Evolutionary conservation across 768 basidiomycete species (phyloP).

Genomic region (Kwoniella dendrophila): DNA sequence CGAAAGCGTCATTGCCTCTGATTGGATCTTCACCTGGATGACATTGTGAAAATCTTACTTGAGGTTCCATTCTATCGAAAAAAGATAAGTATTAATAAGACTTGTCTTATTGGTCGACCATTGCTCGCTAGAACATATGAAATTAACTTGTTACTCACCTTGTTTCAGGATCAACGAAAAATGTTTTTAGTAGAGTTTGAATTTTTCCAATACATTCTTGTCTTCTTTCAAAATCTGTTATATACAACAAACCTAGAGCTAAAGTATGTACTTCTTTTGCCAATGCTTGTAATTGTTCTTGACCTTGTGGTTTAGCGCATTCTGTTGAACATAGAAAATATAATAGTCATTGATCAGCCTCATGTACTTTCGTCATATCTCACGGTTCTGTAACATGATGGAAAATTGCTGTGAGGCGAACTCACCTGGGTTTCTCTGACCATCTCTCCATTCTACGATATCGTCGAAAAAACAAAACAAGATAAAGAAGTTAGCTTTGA

Average conservation of each 20-base stretch:
- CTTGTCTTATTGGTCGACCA: not conserved
- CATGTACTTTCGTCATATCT: not conserved
- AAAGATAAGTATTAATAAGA: not conserved
- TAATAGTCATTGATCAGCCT: not conserved
- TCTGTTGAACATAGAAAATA: not conserved
- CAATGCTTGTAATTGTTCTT: constrained; percentile 2
- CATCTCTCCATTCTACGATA: constrained; percentile 11
- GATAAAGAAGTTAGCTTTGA: not conserved
- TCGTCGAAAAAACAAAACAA: not conserved
- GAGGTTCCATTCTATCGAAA: constrained; percentile 9
- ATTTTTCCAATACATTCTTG: constrained; percentile 3
- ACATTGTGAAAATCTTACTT: constrained; percentile 16
- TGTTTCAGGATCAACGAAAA: constrained; percentile 6
- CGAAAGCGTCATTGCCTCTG: constrained; percentile 9
- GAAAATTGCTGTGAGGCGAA: not conserved
- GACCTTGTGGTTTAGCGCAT: constrained; percentile 11
- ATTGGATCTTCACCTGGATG: constrained; percentile 8
- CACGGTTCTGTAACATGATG: not conserved
- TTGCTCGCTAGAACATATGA: not conserved
- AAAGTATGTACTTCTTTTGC: constrained; percentile 6
- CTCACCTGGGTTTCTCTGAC: constrained; percentile 15
- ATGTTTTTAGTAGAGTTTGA: constrained; percentile 6
- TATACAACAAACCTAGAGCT: not conserved
- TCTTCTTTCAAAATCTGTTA: not conserved
- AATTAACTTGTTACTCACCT: not conserved